Evolutionary conservation across 106 monocot genomes (phyloP), one percentile per base, ranked within the genome.

Genomic region (Chionographis japonica): DNA sequence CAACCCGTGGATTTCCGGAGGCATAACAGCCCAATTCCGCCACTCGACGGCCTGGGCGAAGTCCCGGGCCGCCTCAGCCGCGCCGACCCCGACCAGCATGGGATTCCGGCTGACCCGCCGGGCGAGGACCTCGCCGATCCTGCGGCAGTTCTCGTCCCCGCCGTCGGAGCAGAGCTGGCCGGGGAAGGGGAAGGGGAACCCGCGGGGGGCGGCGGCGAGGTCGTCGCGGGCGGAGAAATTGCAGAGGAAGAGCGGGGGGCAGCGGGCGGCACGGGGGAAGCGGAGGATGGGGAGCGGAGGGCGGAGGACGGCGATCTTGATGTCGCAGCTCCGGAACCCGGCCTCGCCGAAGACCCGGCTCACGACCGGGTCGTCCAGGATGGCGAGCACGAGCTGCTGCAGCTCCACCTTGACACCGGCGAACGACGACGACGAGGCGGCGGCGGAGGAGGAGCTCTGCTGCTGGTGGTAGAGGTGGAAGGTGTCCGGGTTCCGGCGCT

Each of bases 401-500:
- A 92, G 77, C 75, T 92, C 91, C n/a, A 92, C 91, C 77, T 88
- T 92, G 51, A 90, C 86, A 11, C 79, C 82, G 12, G 75, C 52
- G 58, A 80, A 72, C 15, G 80, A 50, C 40, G 80, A 52, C 46
- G 77, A 61, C 36, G 75, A 58, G 14, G 68, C 4, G 0, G 77
- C 17, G 14, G 74, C 10, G 4, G 42, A 65, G 56, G 46, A 42
- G 46, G 58, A 70, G 37, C 62, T 65, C 14, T 58, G 63, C 40
- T 80, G 79, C 49, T 81, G 91, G 60, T 86, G 85, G 82, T 89
- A 87, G 38, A 92, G 81, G 74, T 90, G 87, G 75, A 98, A 90
- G 11, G 90, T 85, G 52, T 98, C 97, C 5, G 97, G 92, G 58
- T 97, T 84, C 40, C 93, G 74, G 17, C 92, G 53, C 87, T 93